Percentiles rank a stretch among this genome's conserved stretches.
phyloP scores from a whole-genome alignment of 108 stramenopile species.

The Stephanodiscus triporus region DNA sequence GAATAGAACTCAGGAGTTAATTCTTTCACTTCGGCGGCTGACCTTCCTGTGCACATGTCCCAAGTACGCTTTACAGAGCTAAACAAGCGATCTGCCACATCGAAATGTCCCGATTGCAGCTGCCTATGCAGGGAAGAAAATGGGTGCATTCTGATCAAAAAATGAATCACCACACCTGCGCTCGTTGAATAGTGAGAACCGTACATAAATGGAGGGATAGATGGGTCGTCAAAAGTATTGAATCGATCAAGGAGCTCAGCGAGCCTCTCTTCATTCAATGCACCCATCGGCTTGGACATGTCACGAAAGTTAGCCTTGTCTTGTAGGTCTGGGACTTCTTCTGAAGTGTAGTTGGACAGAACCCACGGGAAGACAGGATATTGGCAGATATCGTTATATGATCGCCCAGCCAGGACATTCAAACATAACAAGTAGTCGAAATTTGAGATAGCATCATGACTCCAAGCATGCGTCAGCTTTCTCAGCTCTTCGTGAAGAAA shows the following conservation, averaged over 20 bases:
- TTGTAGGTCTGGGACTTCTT: conserved; percentile 89
- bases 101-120: conserved; percentile 96
- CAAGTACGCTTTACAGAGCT: conserved; percentile 91
- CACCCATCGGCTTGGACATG: conserved; percentile 94
- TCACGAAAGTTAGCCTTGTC: conserved; percentile 89
- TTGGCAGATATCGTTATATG: conserved; percentile 97
- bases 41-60: conserved; percentile 90
- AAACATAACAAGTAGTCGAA: conserved; percentile 96
- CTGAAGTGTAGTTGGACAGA: conserved; percentile 88
- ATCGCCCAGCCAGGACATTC: conserved; percentile 95
- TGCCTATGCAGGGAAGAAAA: conserved; percentile 91
- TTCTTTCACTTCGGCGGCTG: conserved; percentile 94
- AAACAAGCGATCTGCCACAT: conserved; percentile 98
- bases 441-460: conserved; percentile 91
- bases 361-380: conserved; percentile 99
- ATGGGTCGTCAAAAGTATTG: conserved; percentile 90
- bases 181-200: conserved; percentile 97
- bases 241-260: conserved; percentile 92
- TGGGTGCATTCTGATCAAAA: conserved; percentile 95
- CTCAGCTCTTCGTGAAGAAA: conserved; percentile 87
- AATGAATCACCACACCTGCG: conserved; percentile 96
- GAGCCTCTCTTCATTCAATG: conserved; percentile 90
- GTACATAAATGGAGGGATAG: conserved; percentile 98
- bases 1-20: conserved; percentile 96
- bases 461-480: conserved; percentile 87